phyloP scores from a whole-genome alignment of 495 filamentous ascomycete species.

The Venustampulla echinocandica region DNA sequence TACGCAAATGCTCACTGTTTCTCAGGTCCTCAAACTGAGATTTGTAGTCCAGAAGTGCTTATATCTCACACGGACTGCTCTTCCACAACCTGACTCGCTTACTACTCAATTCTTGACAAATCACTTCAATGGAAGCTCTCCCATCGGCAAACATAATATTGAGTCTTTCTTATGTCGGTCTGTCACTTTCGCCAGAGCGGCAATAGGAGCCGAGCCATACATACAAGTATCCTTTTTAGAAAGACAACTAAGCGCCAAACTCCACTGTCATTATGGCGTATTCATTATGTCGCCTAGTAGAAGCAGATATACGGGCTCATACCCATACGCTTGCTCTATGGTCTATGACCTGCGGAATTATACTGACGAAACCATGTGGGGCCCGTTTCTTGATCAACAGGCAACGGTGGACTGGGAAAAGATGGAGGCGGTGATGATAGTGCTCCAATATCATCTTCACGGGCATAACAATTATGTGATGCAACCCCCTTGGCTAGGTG shows the following conservation, averaged over 20 bases:
- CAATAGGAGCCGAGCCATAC: too few relatives aligned
- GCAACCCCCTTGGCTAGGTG: constrained; percentile 43
- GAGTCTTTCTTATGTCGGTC: constrained; percentile 43
- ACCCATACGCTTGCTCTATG: constrained; percentile 48
- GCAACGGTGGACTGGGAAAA: constrained; percentile 60
- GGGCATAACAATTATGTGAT: constrained; percentile 44
- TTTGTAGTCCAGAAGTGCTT: not conserved
- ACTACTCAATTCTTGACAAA: constrained; percentile 22
- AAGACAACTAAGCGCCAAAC: constrained; percentile 51
- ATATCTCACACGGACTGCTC: not conserved
- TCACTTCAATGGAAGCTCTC: constrained; percentile 23
- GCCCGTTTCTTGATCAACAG: constrained; percentile 49
- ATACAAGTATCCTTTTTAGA: too few relatives aligned
- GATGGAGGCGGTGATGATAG: constrained; percentile 55
- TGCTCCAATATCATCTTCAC: too few relatives aligned
- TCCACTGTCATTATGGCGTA: constrained; percentile 53
- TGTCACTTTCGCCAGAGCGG: constrained; percentile 41
- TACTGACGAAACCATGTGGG: constrained; percentile 46
- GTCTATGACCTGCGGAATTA: constrained; percentile 61
- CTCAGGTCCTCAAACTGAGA: not conserved
- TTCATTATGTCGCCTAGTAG: constrained; percentile 29
- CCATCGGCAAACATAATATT: constrained; percentile 23
- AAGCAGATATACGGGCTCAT: constrained; percentile 26
- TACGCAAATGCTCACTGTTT: too few relatives aligned
- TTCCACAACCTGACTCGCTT: not conserved